phyloP scores from a whole-genome alignment of 2,329 filamentous ascomycete genomes.

The Fusarium sp. region DNA sequence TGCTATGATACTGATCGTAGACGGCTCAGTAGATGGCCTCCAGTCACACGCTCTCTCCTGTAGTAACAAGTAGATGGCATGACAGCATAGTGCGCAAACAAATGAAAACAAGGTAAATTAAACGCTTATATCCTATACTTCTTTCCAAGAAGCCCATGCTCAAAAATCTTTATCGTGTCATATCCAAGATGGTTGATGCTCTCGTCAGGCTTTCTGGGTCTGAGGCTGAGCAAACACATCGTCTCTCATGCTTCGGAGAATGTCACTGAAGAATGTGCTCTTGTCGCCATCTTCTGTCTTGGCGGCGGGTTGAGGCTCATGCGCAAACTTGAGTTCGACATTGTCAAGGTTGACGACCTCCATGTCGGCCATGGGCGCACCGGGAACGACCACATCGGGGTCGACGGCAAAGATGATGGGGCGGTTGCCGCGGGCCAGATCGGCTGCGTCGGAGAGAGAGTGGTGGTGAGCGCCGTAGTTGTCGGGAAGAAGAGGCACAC shows the following conservation, averaged over 20 bases:
- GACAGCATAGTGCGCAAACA: constrained; percentile 16
- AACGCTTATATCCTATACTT: constrained; percentile 38
- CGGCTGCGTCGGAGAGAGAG: constrained; percentile 56
- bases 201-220: constrained; percentile 20
- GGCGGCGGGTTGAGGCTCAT: constrained; percentile 46
- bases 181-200: neutral
- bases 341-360: constrained; percentile 69
- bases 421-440: constrained; percentile 57
- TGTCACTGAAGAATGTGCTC: constrained; percentile 62
- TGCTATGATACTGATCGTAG: constrained; percentile 25
- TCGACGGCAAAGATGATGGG: constrained; percentile 66
- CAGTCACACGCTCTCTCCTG: constrained; percentile 16
- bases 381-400: constrained; percentile 64
- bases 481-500: constrained; percentile 71
- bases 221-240: constrained; percentile 51
- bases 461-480: constrained; percentile 60
- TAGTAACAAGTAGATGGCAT: constrained; percentile 31
- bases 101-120: constrained; percentile 26
- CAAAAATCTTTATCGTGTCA: constrained; percentile 12
- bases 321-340: constrained; percentile 65
- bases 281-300: constrained; percentile 47
- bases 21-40: constrained; percentile 17
- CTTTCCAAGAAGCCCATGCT: constrained; percentile 13
- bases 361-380: constrained; percentile 66
- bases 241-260: constrained; percentile 69